Evolutionary conservation across 495 filamentous ascomycete genomes (phyloP), one percentile per base, ranked within the genome.

Genomic region (Rhizodiscina lignyota): DNA sequence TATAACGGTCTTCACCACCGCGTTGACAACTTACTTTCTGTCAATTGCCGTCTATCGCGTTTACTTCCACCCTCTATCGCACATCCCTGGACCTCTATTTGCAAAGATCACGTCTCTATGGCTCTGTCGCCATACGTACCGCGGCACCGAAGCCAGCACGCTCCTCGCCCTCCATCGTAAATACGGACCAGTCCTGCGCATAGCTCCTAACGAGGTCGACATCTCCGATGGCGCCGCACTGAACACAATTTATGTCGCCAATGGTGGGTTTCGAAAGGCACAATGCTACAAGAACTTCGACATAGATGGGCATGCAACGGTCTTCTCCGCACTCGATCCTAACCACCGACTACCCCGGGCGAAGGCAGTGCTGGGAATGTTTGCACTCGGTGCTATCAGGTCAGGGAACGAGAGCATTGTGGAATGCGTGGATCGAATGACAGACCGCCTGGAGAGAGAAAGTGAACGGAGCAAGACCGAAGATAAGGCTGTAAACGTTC

Each of bases 321-420:
- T 72, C 4, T 70, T 72, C 50, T 67, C 62, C 2, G 55, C 58
- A 1, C 43, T 48, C 17, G 58, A 58, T 20, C 37, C 51, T 2
- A 48, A 48, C 0, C 52, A 64, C 38, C 51, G 66, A 17, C 50
- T 55, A 2, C 37, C 38, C 1, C 44, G 67, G 22, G 64, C 63
- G 18, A 68, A 66, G 37, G 56, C 64, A 13, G 65, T 72, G 11
- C 43, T 55, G 19, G 47, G 57, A 4, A 39, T 69, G 18, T 72
- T 72, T 40, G 54, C 56, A 5, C 57, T 55, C 5, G 54, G 53
- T 18, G 53, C 38, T 1, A 52, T 68, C 22, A 42, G 62, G 4
- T 42, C 52, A 3, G 46, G 52, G 1, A 44, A 49, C 32, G 35
- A 36, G 3, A 37, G 38, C 0, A 40, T 65, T 13, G 47, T 48